phyloP scores from a whole-genome alignment of 352 stramenopile species.

The Elongisporangium anandrum region DNA sequence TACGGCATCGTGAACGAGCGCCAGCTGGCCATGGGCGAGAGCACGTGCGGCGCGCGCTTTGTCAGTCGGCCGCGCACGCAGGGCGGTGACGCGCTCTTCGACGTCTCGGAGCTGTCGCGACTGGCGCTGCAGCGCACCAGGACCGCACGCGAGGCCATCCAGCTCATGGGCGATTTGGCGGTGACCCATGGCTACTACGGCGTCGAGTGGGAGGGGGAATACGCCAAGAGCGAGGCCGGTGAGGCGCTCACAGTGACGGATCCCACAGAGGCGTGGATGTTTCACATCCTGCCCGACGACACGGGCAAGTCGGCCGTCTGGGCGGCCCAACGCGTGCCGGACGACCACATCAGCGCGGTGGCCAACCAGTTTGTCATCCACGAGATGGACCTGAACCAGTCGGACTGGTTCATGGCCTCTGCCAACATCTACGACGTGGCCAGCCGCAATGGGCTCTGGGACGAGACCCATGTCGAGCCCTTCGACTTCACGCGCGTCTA shows the following conservation, averaged over 20 bases:
- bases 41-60: constrained; percentile 69
- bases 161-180: constrained; percentile 93
- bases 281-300: constrained; percentile 94
- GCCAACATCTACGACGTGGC: constrained; percentile 86
- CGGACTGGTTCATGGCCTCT: constrained; percentile 87
- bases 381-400: constrained; percentile 69
- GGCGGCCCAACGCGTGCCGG: constrained; percentile 89
- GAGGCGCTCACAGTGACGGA: constrained; percentile 92
- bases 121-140: constrained; percentile 85
- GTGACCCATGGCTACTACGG: constrained; percentile 93
- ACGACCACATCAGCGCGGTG: constrained; percentile 81
- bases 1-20: constrained; percentile 86
- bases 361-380: constrained; percentile 95
- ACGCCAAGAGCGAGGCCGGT: constrained; percentile 65
- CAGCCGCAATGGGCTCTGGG: constrained; percentile 80
- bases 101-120: constrained; percentile 81
- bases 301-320: constrained; percentile 91
- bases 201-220: constrained; percentile 68
- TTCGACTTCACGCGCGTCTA: constrained; percentile 92
- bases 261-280: constrained; percentile 91
- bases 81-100: constrained; percentile 85
- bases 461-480: constrained; percentile 29
- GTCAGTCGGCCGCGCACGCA: constrained; percentile 49
- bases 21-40: constrained; percentile 79
- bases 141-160: constrained; percentile 76